Conservation (phyloP, 2,329 filamentous ascomycete genomes). For the Mycosphaerella sp. region DNA sequence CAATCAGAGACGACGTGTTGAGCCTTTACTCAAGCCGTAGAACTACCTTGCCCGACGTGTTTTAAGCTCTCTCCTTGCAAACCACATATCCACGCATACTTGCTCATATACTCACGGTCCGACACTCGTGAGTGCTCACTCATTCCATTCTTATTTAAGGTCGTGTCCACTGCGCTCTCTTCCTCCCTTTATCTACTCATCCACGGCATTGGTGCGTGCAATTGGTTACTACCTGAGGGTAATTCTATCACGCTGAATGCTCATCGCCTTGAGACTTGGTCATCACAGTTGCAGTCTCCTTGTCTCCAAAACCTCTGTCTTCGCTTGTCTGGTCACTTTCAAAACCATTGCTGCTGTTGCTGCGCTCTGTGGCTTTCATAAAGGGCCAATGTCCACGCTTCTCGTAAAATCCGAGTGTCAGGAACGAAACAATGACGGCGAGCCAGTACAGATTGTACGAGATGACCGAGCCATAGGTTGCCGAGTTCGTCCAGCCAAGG, state of each 20-base stretch:
- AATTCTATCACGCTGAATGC: conserved; percentile 4
- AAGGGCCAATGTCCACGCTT: conserved; percentile 45
- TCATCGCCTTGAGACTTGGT: conserved; percentile 6
- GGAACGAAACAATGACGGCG: conserved; percentile 57
- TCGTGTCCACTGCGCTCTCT: too few relatives aligned
- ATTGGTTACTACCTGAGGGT: neutral
- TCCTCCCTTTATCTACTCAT: neutral
- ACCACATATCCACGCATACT: neutral
- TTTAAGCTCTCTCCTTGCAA: neutral
- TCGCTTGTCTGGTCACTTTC: conserved; percentile 23
- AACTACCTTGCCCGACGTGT: too few relatives aligned
- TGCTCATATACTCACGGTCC: neutral
- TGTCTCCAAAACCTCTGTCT: conserved; percentile 16
- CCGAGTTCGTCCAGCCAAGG: conserved; percentile 81
- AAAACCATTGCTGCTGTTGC: neutral
- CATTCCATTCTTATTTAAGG: too few relatives aligned
- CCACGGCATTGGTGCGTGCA: neutral
- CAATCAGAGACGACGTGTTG: neutral
- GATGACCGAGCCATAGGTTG: conserved; percentile 79
- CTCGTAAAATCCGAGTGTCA: conserved; percentile 62
- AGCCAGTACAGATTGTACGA: conserved; percentile 88
- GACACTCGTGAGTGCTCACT: neutral
- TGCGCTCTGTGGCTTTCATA: conserved; percentile 31
- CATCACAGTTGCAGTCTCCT: conserved; percentile 15
- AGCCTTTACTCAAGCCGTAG: neutral